A percentile compares a stretch with the other conserved stretches of the same genome.
Evolutionary conservation across 495 filamentous ascomycete genomes (phyloP).

Genomic region (Aspergillus sclerotiicarbonarius): DNA sequence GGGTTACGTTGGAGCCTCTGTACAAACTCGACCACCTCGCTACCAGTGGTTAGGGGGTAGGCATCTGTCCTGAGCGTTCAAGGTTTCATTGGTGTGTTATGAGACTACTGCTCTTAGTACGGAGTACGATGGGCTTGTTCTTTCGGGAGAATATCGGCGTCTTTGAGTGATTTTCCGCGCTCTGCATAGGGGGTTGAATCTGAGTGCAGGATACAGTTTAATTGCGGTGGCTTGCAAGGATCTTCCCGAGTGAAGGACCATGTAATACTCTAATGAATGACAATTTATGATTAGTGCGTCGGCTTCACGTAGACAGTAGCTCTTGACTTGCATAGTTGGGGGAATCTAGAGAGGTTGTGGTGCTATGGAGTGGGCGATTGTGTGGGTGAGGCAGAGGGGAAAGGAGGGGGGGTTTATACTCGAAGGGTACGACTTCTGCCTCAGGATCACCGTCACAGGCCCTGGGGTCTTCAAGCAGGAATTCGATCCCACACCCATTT

Average conservation of each 20-base stretch:
- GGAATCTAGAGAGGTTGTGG: no score
- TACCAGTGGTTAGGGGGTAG: constrained; percentile 2
- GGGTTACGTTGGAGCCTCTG: constrained; percentile 56
- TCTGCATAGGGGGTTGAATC: neutral
- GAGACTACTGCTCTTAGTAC: neutral
- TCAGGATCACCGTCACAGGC: no score
- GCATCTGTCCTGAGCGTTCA: neutral
- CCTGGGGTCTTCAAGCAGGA: no score
- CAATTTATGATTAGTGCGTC: neutral
- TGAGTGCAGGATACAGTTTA: neutral
- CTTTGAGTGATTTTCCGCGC: neutral
- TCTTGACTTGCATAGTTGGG: no score
- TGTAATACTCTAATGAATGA: constrained; percentile 6
- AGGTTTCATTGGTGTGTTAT: neutral
- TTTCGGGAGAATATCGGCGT: neutral
- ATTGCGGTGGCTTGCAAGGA: constrained; percentile 1
- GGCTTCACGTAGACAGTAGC: neutral
- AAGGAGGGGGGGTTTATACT: no score
- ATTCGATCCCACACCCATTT: neutral
- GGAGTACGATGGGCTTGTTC: neutral
- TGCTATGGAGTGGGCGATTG: no score
- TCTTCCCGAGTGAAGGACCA: neutral
- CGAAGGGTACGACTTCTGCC: no score
- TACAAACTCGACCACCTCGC: constrained; percentile 56
- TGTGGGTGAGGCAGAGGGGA: no score